Percentiles rank a stretch among this genome's conserved stretches.
These are phyloP conservation scores for Blastosporella zonata DNA, from an alignment of 1,284 basidiomycete species.

Conservation along the genomic window DNA sequence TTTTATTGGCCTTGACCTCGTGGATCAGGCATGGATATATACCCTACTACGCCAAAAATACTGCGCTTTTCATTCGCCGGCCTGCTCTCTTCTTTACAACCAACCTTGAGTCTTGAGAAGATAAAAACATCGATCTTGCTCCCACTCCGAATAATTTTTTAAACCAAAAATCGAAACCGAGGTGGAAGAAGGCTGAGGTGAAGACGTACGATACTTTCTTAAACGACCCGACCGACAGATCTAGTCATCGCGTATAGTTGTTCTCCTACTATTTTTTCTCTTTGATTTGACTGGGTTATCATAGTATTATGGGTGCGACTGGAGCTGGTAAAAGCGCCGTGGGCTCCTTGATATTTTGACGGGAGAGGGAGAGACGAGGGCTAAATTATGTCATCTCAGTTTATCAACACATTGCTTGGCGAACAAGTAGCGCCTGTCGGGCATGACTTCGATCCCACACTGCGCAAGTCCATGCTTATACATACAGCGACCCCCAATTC, in stretches of 20 bases:
- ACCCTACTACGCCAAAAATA: not conserved
- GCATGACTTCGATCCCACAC: not conserved
- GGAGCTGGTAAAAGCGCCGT: not conserved
- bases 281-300: not conserved
- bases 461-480: not conserved
- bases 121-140: not conserved
- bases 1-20: not conserved
- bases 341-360: not conserved
- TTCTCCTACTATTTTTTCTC: not conserved
- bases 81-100: not conserved
- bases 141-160: not conserved
- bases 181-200: not conserved
- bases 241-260: not conserved
- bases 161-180: not conserved
- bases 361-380: too few species aligned
- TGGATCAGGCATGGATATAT: constrained; percentile 2
- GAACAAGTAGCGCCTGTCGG: not conserved
- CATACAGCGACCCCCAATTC: not conserved
- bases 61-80: not conserved
- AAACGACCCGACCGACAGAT: not conserved
- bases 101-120: not conserved
- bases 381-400: not conserved
- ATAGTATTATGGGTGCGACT: not conserved
- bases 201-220: not conserved
- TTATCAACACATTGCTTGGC: not conserved